A percentile compares a stretch with the other conserved stretches of the same genome.
Evolutionary conservation across 352 stramenopile genomes (phyloP).

Genomic region (Aphanomyces astaci): DNA sequence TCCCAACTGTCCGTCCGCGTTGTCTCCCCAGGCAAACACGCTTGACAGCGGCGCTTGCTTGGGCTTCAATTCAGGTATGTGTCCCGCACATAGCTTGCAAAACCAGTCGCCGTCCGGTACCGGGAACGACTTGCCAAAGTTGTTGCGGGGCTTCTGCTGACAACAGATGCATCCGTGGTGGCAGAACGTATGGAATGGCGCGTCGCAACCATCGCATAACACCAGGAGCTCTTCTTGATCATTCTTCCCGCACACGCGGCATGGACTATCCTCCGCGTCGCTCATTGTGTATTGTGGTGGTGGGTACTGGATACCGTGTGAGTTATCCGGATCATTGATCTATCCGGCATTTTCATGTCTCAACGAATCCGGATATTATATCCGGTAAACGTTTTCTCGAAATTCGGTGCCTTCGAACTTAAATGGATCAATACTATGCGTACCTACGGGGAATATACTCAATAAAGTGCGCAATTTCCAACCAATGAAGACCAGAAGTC

Average conservation of each 20-base stretch:
- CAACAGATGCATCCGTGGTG: constrained; percentile 70
- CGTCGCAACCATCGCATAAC: constrained; percentile 74
- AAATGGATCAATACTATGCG: neutral
- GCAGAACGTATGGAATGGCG: constrained; percentile 65
- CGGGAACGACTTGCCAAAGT: constrained; percentile 60
- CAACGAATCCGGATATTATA: neutral
- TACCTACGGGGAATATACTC: neutral
- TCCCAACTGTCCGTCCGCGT: constrained; percentile 70
- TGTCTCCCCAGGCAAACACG: constrained; percentile 66
- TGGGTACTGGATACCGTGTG: neutral
- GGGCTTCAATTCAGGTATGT: constrained; percentile 35
- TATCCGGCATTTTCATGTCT: neutral
- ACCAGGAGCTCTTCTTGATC: constrained; percentile 71
- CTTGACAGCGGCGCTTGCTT: constrained; percentile 40
- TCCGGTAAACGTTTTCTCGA: neutral
- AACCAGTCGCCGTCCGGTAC: constrained; percentile 81
- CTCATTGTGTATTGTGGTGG: constrained; percentile 30
- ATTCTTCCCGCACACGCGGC: constrained; percentile 67
- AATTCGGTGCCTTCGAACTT: neutral
- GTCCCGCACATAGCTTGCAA: constrained; percentile 76
- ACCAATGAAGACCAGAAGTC: neutral
- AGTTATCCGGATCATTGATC: neutral
- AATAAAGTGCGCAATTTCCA: neutral
- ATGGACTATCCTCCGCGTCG: constrained; percentile 41
- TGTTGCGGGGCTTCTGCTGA: constrained; percentile 64